A percentile compares a stretch with the other conserved stretches of the same genome.
These are phyloP conservation scores for Lecanoromycetidae sp. DNA, from an alignment of 2,329 filamentous ascomycete genomes.

Conservation along the genomic window DNA sequence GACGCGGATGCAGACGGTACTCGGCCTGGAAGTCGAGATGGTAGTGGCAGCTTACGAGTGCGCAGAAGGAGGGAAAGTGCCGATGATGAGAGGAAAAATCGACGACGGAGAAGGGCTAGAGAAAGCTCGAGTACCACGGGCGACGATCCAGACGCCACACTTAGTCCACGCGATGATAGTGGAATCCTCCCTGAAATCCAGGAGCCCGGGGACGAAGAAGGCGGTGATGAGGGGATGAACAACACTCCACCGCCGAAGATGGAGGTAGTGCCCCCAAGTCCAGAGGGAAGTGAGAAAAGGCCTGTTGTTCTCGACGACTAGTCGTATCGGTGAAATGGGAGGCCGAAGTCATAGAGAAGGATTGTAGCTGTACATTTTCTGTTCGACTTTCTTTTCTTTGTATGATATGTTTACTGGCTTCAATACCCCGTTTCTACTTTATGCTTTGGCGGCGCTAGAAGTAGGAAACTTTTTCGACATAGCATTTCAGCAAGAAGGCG, in stretches of 20 bases:
- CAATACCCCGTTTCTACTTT: slow-evolving; percentile 1
- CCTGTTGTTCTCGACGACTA: slow-evolving; percentile 17
- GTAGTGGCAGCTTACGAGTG: slow-evolving; percentile 35
- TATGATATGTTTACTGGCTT: neutral
- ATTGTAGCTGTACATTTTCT: slow-evolving; percentile 2
- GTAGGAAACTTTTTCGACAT: neutral
- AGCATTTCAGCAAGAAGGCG: neutral
- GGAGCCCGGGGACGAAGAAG: slow-evolving; percentile 9
- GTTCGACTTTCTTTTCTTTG: neutral
- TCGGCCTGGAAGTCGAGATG: slow-evolving; percentile 39
- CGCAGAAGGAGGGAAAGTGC: slow-evolving; percentile 60
- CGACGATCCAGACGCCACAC: slow-evolving; percentile 12
- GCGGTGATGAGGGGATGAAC: slow-evolving; percentile 7
- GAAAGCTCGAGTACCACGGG: slow-evolving; percentile 12
- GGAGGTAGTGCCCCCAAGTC: slow-evolving; percentile 17
- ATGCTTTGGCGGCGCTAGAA: neutral
- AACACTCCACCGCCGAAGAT: slow-evolving; percentile 10
- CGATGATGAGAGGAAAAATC: slow-evolving; percentile 54
- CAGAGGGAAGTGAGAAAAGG: slow-evolving; percentile 15
- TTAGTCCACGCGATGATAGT: slow-evolving; percentile 4
- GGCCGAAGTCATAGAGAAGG: neutral
- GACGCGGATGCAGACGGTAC: slow-evolving; percentile 42
- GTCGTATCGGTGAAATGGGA: neutral
- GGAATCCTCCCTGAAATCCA: slow-evolving; percentile 11
- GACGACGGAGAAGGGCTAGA: slow-evolving; percentile 11